Evolutionary conservation across 306 rosid genomes (phyloP).

Genomic region (Malus sieversii): DNA sequence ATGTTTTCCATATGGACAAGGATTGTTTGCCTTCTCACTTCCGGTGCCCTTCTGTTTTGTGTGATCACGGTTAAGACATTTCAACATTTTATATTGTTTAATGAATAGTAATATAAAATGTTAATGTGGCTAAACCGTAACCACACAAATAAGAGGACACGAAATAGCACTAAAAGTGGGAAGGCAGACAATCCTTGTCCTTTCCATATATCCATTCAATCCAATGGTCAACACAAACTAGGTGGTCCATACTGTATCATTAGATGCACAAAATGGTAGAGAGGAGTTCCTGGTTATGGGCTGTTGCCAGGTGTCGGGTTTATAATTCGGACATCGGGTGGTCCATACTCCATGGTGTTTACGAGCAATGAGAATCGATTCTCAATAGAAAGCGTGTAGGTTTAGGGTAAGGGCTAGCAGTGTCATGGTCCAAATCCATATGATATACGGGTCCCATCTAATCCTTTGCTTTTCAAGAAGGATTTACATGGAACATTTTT

Average conservation of each 20-base stretch:
- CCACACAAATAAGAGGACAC: too few species aligned
- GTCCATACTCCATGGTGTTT: neutral
- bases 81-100: too few species aligned
- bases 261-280: neutral
- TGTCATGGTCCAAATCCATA: neutral
- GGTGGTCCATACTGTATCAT: neutral
- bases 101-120: too few species aligned
- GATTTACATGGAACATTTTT: neutral
- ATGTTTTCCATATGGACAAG: neutral
- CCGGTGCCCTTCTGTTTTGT: too few species aligned
- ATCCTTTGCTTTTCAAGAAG: neutral
- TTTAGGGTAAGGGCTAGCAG: neutral
- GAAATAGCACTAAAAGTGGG: too few species aligned
- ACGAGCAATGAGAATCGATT: neutral
- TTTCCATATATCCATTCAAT: neutral
- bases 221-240: neutral
- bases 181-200: too few species aligned
- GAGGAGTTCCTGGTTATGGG: neutral
- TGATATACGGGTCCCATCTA: slow-evolving; percentile 10
- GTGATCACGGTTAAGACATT: too few species aligned
- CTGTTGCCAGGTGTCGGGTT: slow-evolving; percentile 24
- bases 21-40: too few species aligned
- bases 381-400: neutral
- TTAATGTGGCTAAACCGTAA: too few species aligned
- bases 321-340: slow-evolving; percentile 11